phyloP scores from a whole-genome alignment of 306 rosid species.

The Vicia faba region DNA sequence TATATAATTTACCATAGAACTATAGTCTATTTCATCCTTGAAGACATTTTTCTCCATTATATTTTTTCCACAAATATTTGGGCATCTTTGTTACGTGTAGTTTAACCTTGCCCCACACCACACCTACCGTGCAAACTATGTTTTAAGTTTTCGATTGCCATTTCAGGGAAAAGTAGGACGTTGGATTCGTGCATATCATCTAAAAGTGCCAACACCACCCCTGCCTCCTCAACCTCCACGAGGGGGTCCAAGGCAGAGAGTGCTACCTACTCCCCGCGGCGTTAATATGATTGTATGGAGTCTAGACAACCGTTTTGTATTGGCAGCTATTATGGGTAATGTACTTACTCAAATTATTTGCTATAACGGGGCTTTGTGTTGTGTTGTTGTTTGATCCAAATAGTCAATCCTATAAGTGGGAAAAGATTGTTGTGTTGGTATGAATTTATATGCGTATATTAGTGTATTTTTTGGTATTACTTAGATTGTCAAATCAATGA shows the following conservation, averaged over 20 bases:
- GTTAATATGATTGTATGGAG: constrained; percentile 96
- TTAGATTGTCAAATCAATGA: constrained; percentile 22
- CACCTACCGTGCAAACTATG: constrained; percentile 18
- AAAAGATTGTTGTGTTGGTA: background rate
- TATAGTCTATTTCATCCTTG: constrained; percentile 35
- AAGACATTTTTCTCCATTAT: constrained; percentile 27
- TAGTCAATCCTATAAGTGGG: background rate
- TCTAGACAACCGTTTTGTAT: constrained; percentile 90
- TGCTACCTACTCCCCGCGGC: constrained; percentile 90
- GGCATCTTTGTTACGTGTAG: constrained; percentile 23
- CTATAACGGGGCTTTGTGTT: background rate
- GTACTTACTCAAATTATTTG: constrained; percentile 21
- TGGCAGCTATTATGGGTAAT: constrained; percentile 95
- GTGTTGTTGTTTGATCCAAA: background rate
- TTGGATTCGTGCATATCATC: constrained; percentile 91
- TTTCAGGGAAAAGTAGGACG: constrained; percentile 84
- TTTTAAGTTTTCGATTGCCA: constrained; percentile 16
- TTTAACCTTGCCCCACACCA: constrained; percentile 19
- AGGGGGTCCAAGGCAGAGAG: constrained; percentile 90
- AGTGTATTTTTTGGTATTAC: constrained; percentile 12
- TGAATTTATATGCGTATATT: background rate
- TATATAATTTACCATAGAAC: constrained; percentile 28
- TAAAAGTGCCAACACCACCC: constrained; percentile 92
- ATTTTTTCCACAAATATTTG: constrained; percentile 28
- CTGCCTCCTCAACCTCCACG: constrained; percentile 89